Conservation (phyloP, 768 basidiomycete species). For the Auriscalpium vulgare region DNA sequence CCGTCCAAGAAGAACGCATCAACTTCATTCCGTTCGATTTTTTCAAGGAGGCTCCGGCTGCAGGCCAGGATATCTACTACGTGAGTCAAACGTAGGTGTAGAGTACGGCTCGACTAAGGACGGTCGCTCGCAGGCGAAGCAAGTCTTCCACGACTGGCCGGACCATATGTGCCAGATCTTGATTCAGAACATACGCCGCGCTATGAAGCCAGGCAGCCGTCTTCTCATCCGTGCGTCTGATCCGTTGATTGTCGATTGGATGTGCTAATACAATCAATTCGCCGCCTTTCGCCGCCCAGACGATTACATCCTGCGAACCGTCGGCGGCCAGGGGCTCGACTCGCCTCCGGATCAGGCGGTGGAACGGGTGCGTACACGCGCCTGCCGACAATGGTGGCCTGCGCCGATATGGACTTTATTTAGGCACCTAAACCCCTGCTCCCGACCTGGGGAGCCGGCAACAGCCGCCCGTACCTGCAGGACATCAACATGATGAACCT, state of each 20-base stretch:
- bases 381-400: background rate
- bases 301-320: conserved; percentile 27
- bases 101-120: background rate
- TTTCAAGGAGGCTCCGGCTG: conserved; percentile 28
- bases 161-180: conserved; percentile 29
- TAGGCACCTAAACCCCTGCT: conserved; percentile 38
- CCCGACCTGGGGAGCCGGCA: conserved; percentile 39
- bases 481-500: conserved; percentile 40
- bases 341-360: background rate
- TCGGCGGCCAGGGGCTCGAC: background rate
- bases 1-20: conserved; percentile 27
- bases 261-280: background rate
- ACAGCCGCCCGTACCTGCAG: conserved; percentile 31
- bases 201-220: conserved; percentile 27
- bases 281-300: conserved; percentile 24
- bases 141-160: conserved; percentile 37
- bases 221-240: conserved; percentile 29
- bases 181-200: conserved; percentile 26
- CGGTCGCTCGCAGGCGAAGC: conserved; percentile 22
- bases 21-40: conserved; percentile 34
- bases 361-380: conserved; percentile 12
- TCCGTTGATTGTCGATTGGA: background rate
- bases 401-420: background rate
- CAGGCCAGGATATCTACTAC: conserved; percentile 33
- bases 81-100: conserved; percentile 16